These are phyloP conservation scores for Lichtheimia ramosa DNA, from an alignment of 371 early-diverging fungal species.

Conservation along the genomic window DNA sequence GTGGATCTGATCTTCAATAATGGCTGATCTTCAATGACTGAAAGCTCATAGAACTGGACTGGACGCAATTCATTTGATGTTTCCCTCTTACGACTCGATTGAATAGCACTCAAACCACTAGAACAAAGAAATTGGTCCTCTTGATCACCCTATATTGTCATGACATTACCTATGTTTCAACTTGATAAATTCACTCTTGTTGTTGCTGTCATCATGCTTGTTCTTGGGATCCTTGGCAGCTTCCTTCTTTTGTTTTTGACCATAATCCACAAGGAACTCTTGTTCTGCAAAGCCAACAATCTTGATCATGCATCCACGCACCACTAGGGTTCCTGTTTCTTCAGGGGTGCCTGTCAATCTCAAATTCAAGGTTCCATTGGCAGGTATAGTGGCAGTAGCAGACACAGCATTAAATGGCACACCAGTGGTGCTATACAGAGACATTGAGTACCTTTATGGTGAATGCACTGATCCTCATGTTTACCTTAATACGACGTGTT, in stretches of 20 bases:
- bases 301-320: constrained; percentile 70
- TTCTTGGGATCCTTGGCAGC: constrained; percentile 36
- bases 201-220: constrained; percentile 41
- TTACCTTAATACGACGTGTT: constrained; percentile 63
- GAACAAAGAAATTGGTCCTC: background rate
- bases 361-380: constrained; percentile 59
- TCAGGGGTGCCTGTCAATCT: constrained; percentile 66
- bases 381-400: constrained; percentile 63
- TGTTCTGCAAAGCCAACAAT: constrained; percentile 75
- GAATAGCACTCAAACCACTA: constrained; percentile 36
- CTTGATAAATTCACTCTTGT: constrained; percentile 37
- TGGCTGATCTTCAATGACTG: constrained; percentile 72
- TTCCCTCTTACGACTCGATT: constrained; percentile 24
- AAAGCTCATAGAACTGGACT: constrained; percentile 50
- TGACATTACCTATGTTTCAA: constrained; percentile 34
- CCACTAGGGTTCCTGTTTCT: constrained; percentile 56
- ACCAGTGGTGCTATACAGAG: constrained; percentile 54
- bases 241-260: constrained; percentile 24
- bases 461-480: background rate
- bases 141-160: background rate
- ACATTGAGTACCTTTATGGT: background rate
- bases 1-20: constrained; percentile 62
- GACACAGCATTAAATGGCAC: constrained; percentile 60
- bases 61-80: constrained; percentile 14
- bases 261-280: constrained; percentile 59